Conservation (phyloP, 306 rosid genomes). For the Sindora glabra region DNA sequence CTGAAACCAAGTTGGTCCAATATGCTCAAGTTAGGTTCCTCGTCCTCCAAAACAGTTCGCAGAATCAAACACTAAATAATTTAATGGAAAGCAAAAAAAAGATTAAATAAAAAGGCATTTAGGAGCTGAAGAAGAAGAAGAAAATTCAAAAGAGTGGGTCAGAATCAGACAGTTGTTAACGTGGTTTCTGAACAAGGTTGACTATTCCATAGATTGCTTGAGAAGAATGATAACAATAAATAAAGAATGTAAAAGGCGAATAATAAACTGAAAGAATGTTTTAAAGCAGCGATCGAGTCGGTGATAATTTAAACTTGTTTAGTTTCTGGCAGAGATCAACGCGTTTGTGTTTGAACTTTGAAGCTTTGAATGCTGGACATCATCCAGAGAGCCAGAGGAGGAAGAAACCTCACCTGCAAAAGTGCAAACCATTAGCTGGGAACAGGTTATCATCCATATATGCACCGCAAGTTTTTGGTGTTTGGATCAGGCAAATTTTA, state of each 20-base stretch:
- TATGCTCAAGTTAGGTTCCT: too few species aligned
- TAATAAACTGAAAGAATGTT: too few species aligned
- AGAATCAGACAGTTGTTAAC: too few species aligned
- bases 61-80: neutral
- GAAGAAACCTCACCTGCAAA: too few species aligned
- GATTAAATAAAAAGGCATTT: neutral
- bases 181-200: neutral
- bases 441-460: too few species aligned
- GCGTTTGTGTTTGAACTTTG: conserved; percentile 13
- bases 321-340: conserved; percentile 13
- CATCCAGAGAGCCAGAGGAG: too few species aligned
- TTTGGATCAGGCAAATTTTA: too few species aligned
- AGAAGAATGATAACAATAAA: neutral
- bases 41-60: too few species aligned
- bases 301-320: conserved; percentile 3
- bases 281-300: conserved; percentile 9
- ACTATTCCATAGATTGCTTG: conserved; percentile 5
- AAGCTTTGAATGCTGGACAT: neutral
- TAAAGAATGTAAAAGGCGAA: too few species aligned
- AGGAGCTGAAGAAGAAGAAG: neutral
- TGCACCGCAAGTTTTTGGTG: too few species aligned
- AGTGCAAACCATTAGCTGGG: too few species aligned
- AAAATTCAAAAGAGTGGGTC: conserved; percentile 9
- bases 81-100: neutral
- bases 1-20: neutral